phyloP scores from a whole-genome alignment of 208 protist genomes.

The Eutreptiella sp. region DNA sequence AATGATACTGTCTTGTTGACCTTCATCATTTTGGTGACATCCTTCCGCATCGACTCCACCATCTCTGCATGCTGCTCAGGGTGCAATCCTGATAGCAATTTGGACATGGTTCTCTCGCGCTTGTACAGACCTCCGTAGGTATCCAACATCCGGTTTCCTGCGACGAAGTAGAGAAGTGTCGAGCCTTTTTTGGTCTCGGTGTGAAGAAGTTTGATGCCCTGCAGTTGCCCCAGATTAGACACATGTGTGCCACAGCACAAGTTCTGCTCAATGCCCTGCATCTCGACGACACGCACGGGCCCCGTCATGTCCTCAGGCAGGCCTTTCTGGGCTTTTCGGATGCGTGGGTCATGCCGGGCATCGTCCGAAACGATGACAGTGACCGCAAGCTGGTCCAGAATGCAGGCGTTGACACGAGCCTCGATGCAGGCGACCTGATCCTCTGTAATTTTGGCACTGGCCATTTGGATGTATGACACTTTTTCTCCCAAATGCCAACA shows the following conservation, averaged over 20 bases:
- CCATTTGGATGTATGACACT: constrained; percentile 59
- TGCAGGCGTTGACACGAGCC: constrained; percentile 52
- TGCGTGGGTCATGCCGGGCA: too few relatives aligned
- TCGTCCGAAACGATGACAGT: too few relatives aligned
- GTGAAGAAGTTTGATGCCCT: constrained; percentile 63
- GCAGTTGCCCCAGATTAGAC: constrained; percentile 52
- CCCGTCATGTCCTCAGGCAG: constrained; percentile 52
- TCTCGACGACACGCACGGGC: constrained; percentile 63
- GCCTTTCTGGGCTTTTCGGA: background rate
- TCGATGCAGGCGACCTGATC: constrained; percentile 53
- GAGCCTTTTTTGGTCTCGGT: constrained; percentile 64
- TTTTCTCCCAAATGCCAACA: constrained; percentile 69
- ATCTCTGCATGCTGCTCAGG: constrained; percentile 46
- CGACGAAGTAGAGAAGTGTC: constrained; percentile 66
- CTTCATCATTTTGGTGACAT: background rate
- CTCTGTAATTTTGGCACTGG: constrained; percentile 49
- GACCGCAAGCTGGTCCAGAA: too few relatives aligned
- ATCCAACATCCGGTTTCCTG: constrained; percentile 49
- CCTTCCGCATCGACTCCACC: background rate
- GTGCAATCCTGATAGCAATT: constrained; percentile 52
- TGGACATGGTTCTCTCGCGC: constrained; percentile 53
- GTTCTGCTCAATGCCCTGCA: constrained; percentile 50
- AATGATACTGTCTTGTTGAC: background rate
- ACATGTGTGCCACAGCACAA: constrained; percentile 80
- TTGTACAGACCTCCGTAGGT: constrained; percentile 54